Base-by-base conservation (phyloP, 805 yeast species). In the Ogataea glucozyma region DNA sequence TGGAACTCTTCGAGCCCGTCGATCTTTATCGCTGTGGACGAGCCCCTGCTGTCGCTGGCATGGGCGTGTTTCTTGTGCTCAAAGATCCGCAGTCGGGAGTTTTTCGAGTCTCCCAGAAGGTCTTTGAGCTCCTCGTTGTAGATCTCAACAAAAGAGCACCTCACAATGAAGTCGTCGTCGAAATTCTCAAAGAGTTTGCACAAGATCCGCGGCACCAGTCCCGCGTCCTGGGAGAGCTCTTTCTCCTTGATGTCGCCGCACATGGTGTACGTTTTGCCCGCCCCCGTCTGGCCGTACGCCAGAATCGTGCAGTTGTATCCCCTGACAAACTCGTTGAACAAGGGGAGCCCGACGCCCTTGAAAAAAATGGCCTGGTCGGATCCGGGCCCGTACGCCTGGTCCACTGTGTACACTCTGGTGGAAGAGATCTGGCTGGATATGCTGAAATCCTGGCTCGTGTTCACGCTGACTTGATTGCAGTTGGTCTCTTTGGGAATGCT, bases 1-100 rank as follows among this genome's bases (percentile, higher is more conserved):
- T 75, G 72, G 33, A 78, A 71, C 52, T 85, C 90, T 49, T 77
- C 80, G 35, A 85, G 58, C 49, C 84, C 84, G 46, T 82, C 87
- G 16, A 85, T 79, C 39, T 70, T 65, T 10, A 82, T 79, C 5
- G 56, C 47, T 8, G 47, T 41, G 11, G 41, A 21, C 5, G 38
- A 23, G 22, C 29, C 38, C 10, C 38, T 22, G 21, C 22, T 24
- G 17, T 40, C 36, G 32, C 47, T 54, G n/a, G 38, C n/a, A n/a
- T n/a, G 29, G 2, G 49, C 30, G 14, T 51, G 37, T 44, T 47
- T 52, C 32, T 52, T 58, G 36, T 54, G 56, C 45, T 69, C 79
- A 46, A 63, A 70, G 4, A 75, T 71, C 30, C 70, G 60, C 32
- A 75, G 54, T 26, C 66, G 62, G 11, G 56, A 42, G 17, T 44